These are phyloP conservation scores for Nothophytophthora sp. DNA, from an alignment of 352 stramenopile genomes.

Conservation along the genomic window DNA sequence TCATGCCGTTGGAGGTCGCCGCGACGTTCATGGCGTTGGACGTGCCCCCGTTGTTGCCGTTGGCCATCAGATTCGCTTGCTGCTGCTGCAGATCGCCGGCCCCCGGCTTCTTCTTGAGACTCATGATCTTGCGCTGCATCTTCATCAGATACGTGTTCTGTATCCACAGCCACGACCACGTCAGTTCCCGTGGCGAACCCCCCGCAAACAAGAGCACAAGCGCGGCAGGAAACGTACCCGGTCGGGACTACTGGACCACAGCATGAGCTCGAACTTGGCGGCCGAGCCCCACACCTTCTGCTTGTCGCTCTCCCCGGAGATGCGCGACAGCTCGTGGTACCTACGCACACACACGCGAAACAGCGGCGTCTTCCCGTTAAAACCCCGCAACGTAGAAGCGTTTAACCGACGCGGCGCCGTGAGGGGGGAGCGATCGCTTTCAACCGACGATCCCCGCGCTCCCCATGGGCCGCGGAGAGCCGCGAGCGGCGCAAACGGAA, in stretches of 20 bases:
- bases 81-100: slow-evolving; percentile 33
- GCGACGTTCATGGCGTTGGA: slow-evolving; percentile 29
- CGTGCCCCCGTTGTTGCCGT: slow-evolving; percentile 26
- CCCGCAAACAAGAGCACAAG: background rate
- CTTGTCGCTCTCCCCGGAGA: slow-evolving; percentile 81
- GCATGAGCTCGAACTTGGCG: slow-evolving; percentile 87
- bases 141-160: slow-evolving; percentile 83
- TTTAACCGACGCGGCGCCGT: background rate
- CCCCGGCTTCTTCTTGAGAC: slow-evolving; percentile 70
- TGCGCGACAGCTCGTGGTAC: slow-evolving; percentile 85
- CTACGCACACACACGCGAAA: slow-evolving; percentile 19
- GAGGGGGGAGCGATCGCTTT: slow-evolving; percentile 8
- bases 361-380: background rate
- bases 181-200: slow-evolving; percentile 6
- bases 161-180: background rate
- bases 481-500: background rate
- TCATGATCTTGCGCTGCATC: slow-evolving; percentile 85
- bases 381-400: background rate
- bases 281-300: slow-evolving; percentile 86
- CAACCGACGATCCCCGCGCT: background rate
- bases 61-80: slow-evolving; percentile 29
- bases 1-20: slow-evolving; percentile 28
- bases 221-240: slow-evolving; percentile 32
- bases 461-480: background rate
- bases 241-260: slow-evolving; percentile 78